Evolutionary conservation across 768 basidiomycete genomes (phyloP), one percentile per base, ranked within the genome.

Genomic region (Hygrocybe coccinea): DNA sequence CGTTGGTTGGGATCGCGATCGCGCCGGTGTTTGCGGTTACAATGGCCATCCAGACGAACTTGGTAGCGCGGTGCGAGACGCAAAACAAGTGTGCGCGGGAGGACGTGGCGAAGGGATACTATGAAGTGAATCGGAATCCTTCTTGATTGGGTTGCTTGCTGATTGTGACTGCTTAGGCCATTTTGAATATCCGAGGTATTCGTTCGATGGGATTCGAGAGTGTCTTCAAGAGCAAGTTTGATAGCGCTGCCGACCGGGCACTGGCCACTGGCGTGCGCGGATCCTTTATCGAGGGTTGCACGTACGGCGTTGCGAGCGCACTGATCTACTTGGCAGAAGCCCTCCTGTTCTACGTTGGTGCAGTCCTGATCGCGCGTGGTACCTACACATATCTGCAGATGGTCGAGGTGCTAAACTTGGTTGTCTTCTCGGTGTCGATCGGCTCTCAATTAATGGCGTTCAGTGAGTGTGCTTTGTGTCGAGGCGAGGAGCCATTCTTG

Each of bases 361-460:
- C 92, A 0, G 73, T 91, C n/a, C 79, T 98, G 58, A 83, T 98
- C 53, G 79, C 84, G 3, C 76, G 78, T 1, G 93, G 91, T 8
- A 84, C 81, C 19, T 95, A 95, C 69, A 82, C 83, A 8, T 98
- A 95, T 68, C 79, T 88, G 57, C 85, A 86, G 64, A 91, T 97
- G 89, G 81, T 95, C 33, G 83, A 95, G 70, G 89, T 91, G 22
- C 83, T 95, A 64, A 86, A 95, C 54, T 77, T 98, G 39, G 89
- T 98, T 50, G 85, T 97, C 14, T 98, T 98, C 74, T 85, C 89
- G 7, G 86, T 99, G 54, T 89, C 91, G 10, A 94, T 97, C 56
- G 92, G 92, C 0, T 84, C 88, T 19, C 89, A 91, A 66, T 77
- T 95, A 58, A 87, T 97, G 84, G 80, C 83, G n/a, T 97, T 97